A percentile compares a stretch with the other conserved stretches of the same genome.
Evolutionary conservation across 2,329 filamentous ascomycete genomes (phyloP).

Genomic region (Elsinoe fawcettii): DNA sequence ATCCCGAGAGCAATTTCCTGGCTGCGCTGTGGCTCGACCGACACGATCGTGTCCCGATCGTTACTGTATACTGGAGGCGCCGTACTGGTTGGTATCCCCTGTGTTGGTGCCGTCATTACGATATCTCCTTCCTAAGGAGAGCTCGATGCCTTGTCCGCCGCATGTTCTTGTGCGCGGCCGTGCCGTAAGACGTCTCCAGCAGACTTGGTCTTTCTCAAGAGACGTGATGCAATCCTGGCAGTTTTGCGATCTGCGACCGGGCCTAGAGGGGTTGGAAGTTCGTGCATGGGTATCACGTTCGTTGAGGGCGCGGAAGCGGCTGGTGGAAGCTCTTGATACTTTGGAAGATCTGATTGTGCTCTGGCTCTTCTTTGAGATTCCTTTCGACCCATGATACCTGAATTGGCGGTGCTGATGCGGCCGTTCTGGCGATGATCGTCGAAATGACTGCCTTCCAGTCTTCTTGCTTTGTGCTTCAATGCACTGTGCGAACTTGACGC

Average conservation of each 20-base stretch:
- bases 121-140: neutral
- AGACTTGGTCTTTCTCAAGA: slow-evolving; percentile 6
- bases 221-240: neutral
- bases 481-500: slow-evolving; percentile 17
- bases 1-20: too few relatives aligned
- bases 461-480: slow-evolving; percentile 17
- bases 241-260: neutral
- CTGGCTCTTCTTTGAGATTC: neutral
- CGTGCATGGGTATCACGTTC: neutral
- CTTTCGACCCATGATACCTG: neutral
- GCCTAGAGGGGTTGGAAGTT: neutral
- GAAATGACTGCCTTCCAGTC: slow-evolving; percentile 30
- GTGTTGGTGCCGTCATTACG: neutral
- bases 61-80: too few relatives aligned
- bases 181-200: slow-evolving; percentile 1
- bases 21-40: too few relatives aligned
- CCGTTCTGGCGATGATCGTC: slow-evolving; percentile 20
- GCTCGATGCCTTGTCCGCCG: neutral
- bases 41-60: too few relatives aligned
- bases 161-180: neutral
- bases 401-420: neutral
- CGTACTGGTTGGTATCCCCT: neutral
- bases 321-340: neutral
- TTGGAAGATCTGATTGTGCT: neutral
- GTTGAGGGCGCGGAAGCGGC: neutral